phyloP scores from a whole-genome alignment of 148 eudicot species.

The Dysphania ambrosioides region DNA sequence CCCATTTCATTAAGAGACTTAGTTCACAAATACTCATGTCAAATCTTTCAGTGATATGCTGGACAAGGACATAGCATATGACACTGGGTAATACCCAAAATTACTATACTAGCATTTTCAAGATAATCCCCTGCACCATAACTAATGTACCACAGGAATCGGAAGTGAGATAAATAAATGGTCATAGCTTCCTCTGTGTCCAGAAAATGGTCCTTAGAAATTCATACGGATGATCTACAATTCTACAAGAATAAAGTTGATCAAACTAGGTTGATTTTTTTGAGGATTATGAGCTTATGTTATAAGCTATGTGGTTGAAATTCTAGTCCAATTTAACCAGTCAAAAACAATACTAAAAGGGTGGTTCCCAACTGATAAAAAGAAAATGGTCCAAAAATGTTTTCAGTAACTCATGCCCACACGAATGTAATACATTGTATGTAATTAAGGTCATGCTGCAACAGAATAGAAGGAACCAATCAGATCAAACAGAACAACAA shows the following conservation, averaged over 20 bases:
- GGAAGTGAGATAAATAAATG: background rate
- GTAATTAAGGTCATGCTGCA: background rate
- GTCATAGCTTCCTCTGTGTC: background rate
- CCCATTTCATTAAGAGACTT: background rate
- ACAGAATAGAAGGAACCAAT: background rate
- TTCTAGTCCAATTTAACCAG: background rate
- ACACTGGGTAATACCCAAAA: background rate
- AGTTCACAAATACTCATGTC: background rate
- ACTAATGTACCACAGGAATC: background rate
- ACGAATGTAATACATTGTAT: too few species aligned
- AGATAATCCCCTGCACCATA: background rate
- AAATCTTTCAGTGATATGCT: background rate
- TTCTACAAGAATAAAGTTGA: background rate
- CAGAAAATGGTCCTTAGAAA: background rate
- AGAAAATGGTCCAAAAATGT: too few species aligned
- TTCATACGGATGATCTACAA: slow-evolving; percentile 5
- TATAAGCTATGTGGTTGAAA: background rate
- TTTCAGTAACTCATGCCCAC: background rate
- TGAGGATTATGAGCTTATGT: background rate
- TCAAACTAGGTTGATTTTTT: background rate
- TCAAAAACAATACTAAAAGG: background rate
- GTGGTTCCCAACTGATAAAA: background rate
- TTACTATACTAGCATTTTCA: background rate
- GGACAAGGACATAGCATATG: background rate
- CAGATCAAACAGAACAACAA: background rate